Evolutionary conservation across 169 alveolate species (phyloP).

Genomic region (Eimeria mitis): DNA sequence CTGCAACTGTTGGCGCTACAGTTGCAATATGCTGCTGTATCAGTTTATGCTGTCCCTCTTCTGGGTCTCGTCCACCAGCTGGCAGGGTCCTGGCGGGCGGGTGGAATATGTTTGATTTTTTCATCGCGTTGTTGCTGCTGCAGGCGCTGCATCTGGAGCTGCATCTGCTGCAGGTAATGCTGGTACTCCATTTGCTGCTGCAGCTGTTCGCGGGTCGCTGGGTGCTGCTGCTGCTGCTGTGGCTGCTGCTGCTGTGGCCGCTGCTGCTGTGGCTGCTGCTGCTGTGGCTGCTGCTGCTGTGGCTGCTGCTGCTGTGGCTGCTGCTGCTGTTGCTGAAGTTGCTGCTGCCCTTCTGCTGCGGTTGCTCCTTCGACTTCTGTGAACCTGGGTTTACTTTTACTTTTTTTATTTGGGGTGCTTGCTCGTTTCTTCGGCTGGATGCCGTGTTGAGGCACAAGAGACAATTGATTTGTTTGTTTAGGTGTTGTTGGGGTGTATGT

Average conservation of each 20-base stretch:
- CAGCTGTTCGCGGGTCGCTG: not conserved
- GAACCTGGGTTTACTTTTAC: not conserved
- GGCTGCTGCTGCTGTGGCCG: too few relatives aligned
- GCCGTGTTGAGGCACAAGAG: not conserved
- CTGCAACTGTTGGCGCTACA: too few relatives aligned
- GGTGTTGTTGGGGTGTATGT: not conserved
- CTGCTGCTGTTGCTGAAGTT: too few relatives aligned
- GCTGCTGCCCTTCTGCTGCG: not conserved
- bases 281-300: too few relatives aligned
- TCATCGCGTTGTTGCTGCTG: not conserved
- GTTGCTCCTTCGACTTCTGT: not conserved
- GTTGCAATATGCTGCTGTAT: too few relatives aligned
- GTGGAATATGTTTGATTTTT: not conserved
- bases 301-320: too few relatives aligned
- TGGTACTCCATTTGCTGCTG: not conserved
- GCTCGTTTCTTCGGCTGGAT: not conserved
- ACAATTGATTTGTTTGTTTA: too few relatives aligned
- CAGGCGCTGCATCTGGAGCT: slow-evolving; percentile 4
- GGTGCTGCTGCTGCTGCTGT: too few relatives aligned
- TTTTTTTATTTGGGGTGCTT: not conserved
- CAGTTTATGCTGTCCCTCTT: not conserved
- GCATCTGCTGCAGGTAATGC: slow-evolving; percentile 8
- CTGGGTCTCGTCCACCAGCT: not conserved
- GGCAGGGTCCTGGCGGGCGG: not conserved
- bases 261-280: too few relatives aligned